Evolutionary conservation across 495 filamentous ascomycete species (phyloP), one percentile per base, ranked within the genome.

Genomic region (Penicillium robsamsonii): DNA sequence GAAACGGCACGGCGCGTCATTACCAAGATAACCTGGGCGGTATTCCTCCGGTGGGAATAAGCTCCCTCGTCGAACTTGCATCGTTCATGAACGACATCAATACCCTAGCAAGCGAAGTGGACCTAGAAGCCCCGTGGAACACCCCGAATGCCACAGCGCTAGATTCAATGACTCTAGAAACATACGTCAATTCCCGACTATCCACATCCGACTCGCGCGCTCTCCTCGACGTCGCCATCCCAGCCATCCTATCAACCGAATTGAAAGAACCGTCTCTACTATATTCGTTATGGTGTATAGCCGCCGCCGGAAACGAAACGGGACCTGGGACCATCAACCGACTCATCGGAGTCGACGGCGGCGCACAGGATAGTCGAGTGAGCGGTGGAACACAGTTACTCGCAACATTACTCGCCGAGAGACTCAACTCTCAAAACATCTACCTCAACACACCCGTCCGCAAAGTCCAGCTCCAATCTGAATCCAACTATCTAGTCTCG

Each of bases 301-400:
- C 65, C 4, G 60, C 56, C 4, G 59, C 62, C 0, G 62, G 65
- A 18, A 63, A 68, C 38, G 50, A 46, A 20, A 59, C 56, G 0
- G 25, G 35, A 3, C 50, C 46, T 18, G 65, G 65, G 8, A 61
- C 49, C 5, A 18, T 68, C 29, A 51, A 63, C 11, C 44, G 63
- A 29, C 50, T 68, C 10, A 50, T 56, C 11, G 40, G 38, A 2
- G 49, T 58, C 5, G 40, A 40, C 2, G 60, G 52, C 2, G 63
- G 52, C 4, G 64, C 60, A 7, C 66, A 69, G 40, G 64, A 69
- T 5, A 54, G 50, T 31, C 50, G 61, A 0, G 48, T 67, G 9
- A 30, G 18, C 1, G 61, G 66, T 9, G 66, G 66, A 6, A 60
- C 58, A 1, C 55, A 61, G 12, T 30, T 58, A 1, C 35, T 69